A percentile compares a stretch with the other conserved stretches of the same genome.
These are phyloP conservation scores for Odonthalia washingtoniensis DNA, from an alignment of 31 red algal species.

Conservation along the genomic window DNA sequence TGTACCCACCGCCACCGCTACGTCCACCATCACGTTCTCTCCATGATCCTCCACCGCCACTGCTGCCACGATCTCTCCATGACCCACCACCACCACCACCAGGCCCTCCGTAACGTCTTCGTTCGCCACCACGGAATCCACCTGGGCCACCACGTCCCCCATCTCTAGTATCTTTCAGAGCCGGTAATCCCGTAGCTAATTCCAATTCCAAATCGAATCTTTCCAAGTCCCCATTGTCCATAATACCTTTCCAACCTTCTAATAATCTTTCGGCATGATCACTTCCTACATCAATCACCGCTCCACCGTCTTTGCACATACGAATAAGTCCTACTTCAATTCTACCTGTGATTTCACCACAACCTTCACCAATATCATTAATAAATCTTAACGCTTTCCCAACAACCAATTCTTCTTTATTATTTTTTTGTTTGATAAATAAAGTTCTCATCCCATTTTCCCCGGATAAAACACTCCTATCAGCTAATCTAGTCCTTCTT, in stretches of 20 bases:
- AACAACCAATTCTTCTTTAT: slow-evolving; percentile 27
- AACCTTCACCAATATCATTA: slow-evolving; percentile 44
- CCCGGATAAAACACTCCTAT: slow-evolving; percentile 79
- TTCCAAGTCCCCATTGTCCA: slow-evolving; percentile 36
- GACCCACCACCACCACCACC: slow-evolving; percentile 38
- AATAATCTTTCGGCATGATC: slow-evolving; percentile 54
- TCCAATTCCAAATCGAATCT: not conserved
- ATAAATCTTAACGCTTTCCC: slow-evolving; percentile 74
- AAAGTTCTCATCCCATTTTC: slow-evolving; percentile 83
- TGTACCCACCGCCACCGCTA: slow-evolving; percentile 39
- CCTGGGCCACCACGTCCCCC: slow-evolving; percentile 47
- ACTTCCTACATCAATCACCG: slow-evolving; percentile 77
- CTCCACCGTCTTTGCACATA: slow-evolving; percentile 73
- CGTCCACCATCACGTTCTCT: slow-evolving; percentile 13
- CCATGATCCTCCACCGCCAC: slow-evolving; percentile 37
- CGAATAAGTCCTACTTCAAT: slow-evolving; percentile 81
- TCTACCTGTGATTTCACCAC: slow-evolving; percentile 33
- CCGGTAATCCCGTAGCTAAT: slow-evolving; percentile 44
- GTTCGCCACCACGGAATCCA: slow-evolving; percentile 52
- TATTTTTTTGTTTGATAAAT: slow-evolving; percentile 45
- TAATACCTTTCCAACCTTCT: slow-evolving; percentile 29
- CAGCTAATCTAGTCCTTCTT: slow-evolving; percentile 64
- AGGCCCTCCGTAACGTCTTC: slow-evolving; percentile 27
- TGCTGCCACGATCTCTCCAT: slow-evolving; percentile 15
- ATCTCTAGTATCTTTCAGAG: slow-evolving; percentile 49